Percentiles rank a stretch among this genome's conserved stretches.
Conservation (phyloP, 768 basidiomycete species). For the Suillus americanus region DNA sequence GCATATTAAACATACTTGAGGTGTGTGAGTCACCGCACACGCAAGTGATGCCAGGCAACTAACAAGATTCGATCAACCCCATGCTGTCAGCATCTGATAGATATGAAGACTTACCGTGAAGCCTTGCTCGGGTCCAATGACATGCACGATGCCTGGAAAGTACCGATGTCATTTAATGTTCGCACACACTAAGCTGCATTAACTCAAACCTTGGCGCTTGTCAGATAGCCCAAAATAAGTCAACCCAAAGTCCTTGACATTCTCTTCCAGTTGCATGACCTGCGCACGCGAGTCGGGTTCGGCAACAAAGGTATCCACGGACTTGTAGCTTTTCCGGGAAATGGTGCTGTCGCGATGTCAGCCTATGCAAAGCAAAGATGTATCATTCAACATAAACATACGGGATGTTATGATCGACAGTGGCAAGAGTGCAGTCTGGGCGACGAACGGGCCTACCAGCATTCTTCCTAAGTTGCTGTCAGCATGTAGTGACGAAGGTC, state of each 20-base stretch:
- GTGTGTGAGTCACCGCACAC: constrained; percentile 96
- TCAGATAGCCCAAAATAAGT: constrained; percentile 93
- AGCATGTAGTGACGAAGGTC: constrained; percentile 12
- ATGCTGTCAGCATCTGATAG: background rate
- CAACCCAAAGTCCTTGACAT: constrained; percentile 88
- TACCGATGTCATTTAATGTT: background rate
- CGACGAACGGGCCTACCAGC: constrained; percentile 77
- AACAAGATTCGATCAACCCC: constrained; percentile 3
- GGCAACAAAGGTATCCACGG: constrained; percentile 69
- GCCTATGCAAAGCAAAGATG: background rate
- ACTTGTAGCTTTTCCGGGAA: constrained; percentile 74
- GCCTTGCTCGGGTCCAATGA: constrained; percentile 93
- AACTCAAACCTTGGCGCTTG: constrained; percentile 72
- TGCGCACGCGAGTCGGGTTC: constrained; percentile 88
- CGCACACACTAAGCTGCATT: background rate
- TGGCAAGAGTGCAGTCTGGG: constrained; percentile 87
- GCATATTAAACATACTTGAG: constrained; percentile 57
- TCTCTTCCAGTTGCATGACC: constrained; percentile 80
- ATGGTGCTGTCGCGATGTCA: constrained; percentile 47
- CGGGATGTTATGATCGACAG: constrained; percentile 88
- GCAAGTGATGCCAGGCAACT: constrained; percentile 78
- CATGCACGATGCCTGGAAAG: constrained; percentile 72
- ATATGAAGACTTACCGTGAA: constrained; percentile 59
- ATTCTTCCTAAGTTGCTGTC: constrained; percentile 48
- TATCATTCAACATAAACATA: constrained; percentile 51